These are phyloP conservation scores for Vigna hirtella DNA, from an alignment of 306 rosid species.

Conservation along the genomic window DNA sequence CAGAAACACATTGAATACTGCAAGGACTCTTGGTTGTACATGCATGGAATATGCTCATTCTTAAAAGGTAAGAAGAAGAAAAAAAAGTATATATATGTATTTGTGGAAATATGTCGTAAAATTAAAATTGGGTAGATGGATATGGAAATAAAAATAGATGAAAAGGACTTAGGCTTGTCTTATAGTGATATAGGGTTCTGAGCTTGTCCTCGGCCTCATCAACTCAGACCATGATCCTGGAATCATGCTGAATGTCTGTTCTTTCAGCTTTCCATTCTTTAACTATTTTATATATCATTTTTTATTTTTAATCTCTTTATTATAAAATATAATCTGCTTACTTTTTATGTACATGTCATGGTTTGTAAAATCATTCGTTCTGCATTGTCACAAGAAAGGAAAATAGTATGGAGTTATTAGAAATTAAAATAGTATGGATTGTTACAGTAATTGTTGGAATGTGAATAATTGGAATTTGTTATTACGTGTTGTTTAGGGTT, in stretches of 20 bases:
- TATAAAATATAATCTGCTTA: background rate
- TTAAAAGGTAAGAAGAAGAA: background rate
- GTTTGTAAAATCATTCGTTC: background rate
- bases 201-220: conserved; percentile 29
- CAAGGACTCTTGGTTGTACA: background rate
- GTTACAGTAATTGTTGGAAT: too few species aligned
- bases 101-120: too few species aligned
- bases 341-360: background rate
- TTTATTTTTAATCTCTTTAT: background rate
- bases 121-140: background rate
- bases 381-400: background rate
- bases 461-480: too few species aligned
- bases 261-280: background rate
- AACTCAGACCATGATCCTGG: conserved; percentile 45
- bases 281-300: background rate
- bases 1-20: background rate
- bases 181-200: background rate
- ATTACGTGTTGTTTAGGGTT: conserved; percentile 1
- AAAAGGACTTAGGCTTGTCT: conserved; percentile 6
- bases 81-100: background rate
- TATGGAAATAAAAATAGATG: background rate
- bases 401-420: background rate
- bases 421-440: background rate
- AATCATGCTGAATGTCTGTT: conserved; percentile 53
- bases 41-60: background rate